Evolutionary conservation across 192 early-diverging fungal genomes (phyloP), one percentile per base, ranked within the genome.

Genomic region (Endogone sp.): DNA sequence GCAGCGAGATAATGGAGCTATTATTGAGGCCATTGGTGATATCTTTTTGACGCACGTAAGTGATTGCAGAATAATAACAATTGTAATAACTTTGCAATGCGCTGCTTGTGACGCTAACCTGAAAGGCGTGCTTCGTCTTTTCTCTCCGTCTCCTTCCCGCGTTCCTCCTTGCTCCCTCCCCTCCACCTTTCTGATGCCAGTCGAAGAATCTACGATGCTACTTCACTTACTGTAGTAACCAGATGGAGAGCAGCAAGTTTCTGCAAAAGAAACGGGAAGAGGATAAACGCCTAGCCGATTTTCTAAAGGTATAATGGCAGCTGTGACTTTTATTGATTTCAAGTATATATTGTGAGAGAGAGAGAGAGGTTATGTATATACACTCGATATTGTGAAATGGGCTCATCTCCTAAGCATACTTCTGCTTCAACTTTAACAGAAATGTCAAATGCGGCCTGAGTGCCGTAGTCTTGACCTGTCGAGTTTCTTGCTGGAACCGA

Each of bases 401-500:
- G 4, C 4, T 13, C 4, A 44, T 44, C 13, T 13, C 4, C 37
- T 44, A 44, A 44, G 4, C 37, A 44, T 44, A 44, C 37, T 4
- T 13, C 6, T 8, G 37, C 37, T 8, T 24, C 21, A 26, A 31
- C 64, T 69, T 54, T 79, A 28, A 60, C 22, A 89, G 82, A 76
- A 75, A 62, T 82, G 84, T 20, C 81, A 83, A 60, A 77, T 77
- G 11, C 82, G 84, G 44, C 87, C 89, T 2, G 70, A 77, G 28
- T 93, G 90, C 70, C 86, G 89, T 2, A 81, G 80, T 37, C 71
- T 95, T 29, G 93, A 95, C 69, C 82, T 95, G 10, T 90, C 86
- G 0, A 89, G 88, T 28, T 95, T 89, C 65, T 77, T 95, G 31
- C 84, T 98, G 24, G 83, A 96, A 6, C 97, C 97, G 2, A 85